Percentiles rank a stretch among this genome's conserved stretches.
phyloP scores from a whole-genome alignment of 1,139 yeast species.

The Saccharomyces hybrid region DNA sequence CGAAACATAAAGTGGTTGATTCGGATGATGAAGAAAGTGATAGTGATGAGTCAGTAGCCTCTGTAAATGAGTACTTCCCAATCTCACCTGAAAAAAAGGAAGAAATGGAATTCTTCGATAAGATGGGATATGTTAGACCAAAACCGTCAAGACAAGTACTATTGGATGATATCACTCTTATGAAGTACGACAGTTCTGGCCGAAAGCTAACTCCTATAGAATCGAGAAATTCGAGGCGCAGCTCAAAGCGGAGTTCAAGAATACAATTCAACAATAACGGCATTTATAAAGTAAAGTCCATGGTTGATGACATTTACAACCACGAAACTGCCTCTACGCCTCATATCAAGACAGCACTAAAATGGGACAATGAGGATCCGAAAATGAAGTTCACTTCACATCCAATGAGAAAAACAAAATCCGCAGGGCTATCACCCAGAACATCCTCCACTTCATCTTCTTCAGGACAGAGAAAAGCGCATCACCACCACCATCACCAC shows the following conservation, averaged over 20 bases:
- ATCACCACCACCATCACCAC: background rate
- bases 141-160: constrained; percentile 20
- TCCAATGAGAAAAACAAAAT: constrained; percentile 19
- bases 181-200: constrained; percentile 15
- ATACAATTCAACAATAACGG: constrained; percentile 21
- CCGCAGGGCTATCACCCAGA: constrained; percentile 7
- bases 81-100: constrained; percentile 19
- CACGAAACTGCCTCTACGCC: background rate
- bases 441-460: background rate
- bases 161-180: constrained; percentile 8
- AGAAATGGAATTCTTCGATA: constrained; percentile 23
- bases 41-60: constrained; percentile 18
- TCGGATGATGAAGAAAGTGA: constrained; percentile 10
- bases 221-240: constrained; percentile 22
- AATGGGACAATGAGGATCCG: background rate
- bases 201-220: constrained; percentile 13
- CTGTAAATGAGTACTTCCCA: constrained; percentile 26
- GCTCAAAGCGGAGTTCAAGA: constrained; percentile 28
- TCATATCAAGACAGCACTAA: background rate
- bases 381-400: background rate
- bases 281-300: constrained; percentile 34
- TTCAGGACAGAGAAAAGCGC: background rate
- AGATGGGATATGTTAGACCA: constrained; percentile 27
- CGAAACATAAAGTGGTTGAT: constrained; percentile 4
- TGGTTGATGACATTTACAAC: constrained; percentile 21